Evolutionary conservation across 345 rosid species (phyloP), one percentile per base, ranked within the genome.

Genomic region (Excoecaria agallocha): DNA sequence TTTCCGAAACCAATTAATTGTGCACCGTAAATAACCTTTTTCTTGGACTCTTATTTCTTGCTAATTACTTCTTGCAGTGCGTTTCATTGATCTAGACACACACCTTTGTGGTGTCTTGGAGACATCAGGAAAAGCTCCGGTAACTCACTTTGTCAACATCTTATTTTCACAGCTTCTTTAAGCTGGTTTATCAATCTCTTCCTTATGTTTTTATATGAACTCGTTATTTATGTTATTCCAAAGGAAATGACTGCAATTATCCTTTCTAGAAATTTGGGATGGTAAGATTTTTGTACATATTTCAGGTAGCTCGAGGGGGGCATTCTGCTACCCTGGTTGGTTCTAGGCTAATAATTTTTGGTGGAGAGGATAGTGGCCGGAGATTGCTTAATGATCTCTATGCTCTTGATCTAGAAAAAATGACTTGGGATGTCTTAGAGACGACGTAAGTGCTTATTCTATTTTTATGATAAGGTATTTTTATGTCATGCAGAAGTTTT

Each of bases 291-390:
- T 76, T 73, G 68, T 66, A 24, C 73, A 48, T 84, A 49, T 79
- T 82, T 80, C 89, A 95, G 99, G 85, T 83, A 60, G 86, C 98
- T 76, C 94, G 97, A 41, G 97, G 96, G 69, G 99, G 99, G 70
- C 97, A 91, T 85, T 95, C 97, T 72, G 90, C 85, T 38, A 86
- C 99, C 19, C 73, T 95, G 73, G 86, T 88, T 63, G 97, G 96
- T 77, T 90, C 93, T 67, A 86, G 81, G 76, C 81, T 95, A 78
- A 49, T 91, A 74, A 75, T 95, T 65, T 93, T 95, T 84, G 99
- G 99, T 72, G 99, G 99, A 70, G 97, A 95, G 79, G 94, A 93
- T 87, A 84, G 84, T 75, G 85, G 77, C 74, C 84, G 98, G 85
- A 89, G 84, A 76, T 84, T 93, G 75, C 88, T 91, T 56, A 95